Base-by-base conservation (phyloP, 441 rosid genomes). In the Euphorbia corollata region DNA sequence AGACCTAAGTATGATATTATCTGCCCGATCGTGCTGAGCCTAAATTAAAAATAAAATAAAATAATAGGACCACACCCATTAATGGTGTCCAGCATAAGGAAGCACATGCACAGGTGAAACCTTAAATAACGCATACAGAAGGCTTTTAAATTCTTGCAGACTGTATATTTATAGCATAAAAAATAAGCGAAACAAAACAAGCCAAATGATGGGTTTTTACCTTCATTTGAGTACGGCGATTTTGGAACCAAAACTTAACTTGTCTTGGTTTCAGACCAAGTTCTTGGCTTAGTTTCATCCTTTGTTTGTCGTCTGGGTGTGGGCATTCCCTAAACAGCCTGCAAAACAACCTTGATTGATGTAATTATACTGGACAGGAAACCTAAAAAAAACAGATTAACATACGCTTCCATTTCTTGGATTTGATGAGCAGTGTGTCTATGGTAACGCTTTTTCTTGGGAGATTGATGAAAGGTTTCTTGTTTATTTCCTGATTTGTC, bases 221-320 rank as follows among this genome's bases (percentile, higher is more conserved):
- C 97, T 92, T 92, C 89, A 87, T 80, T 71, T 92, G 98, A 67
- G 98, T 92, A 47, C 98, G 96, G 15, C 94, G 87, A 76, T 90
- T 92, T 80, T 92, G 98, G 79, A 90, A 92, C 98, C 97, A 90
- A 73, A 92, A 92, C 86, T 92, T 92, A 75, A 92, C 97, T 80
- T 92, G 97, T 48, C 97, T 89, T 45, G 98, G 96, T 74, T 87
- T 88, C 32, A 92, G 87, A 20, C 96, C 94, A 24, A 92, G 91
- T 2, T 92, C 98, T 41, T 84, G 85, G 79, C 98, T 90, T 54
- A 92, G 79, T 78, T 77, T 86, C 82, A 75, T 73, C 78, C 96
- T 86, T 74, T 90, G 98, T 73, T 90, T 90, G 77, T 92, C 96
- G 59, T 92, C 98, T 18, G 98, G 98, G 72, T 92, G 98, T 11